A percentile compares a stretch with the other conserved stretches of the same genome.
Evolutionary conservation across 208 protist species (phyloP).

Genomic region (Trypanosomatidae sp.): DNA sequence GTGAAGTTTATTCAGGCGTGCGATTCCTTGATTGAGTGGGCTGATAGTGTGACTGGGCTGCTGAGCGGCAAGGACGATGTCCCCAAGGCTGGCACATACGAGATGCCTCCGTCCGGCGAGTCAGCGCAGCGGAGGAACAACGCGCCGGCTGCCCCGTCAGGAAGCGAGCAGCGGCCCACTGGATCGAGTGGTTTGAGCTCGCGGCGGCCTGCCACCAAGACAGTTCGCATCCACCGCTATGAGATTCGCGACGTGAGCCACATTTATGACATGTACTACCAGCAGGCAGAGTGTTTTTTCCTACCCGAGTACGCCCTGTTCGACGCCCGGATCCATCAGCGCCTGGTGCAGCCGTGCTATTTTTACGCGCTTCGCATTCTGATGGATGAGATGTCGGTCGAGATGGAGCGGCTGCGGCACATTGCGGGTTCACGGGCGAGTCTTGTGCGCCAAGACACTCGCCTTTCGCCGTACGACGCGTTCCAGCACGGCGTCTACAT

Average conservation of each 20-base stretch:
- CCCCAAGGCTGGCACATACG: slow-evolving; percentile 52
- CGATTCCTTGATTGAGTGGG: slow-evolving; percentile 47
- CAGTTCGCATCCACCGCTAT: slow-evolving; percentile 61
- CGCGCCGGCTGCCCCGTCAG: not conserved
- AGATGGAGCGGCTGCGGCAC: slow-evolving; percentile 55
- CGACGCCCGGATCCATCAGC: slow-evolving; percentile 55
- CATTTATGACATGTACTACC: slow-evolving; percentile 52
- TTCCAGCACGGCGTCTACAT: slow-evolving; percentile 28
- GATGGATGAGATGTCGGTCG: slow-evolving; percentile 47
- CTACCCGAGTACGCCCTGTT: slow-evolving; percentile 60
- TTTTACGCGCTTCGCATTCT: slow-evolving; percentile 51
- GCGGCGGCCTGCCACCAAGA: slow-evolving; percentile 25
- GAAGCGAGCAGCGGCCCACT: slow-evolving; percentile 1
- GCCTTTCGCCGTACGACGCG: slow-evolving; percentile 27
- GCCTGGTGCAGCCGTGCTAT: slow-evolving; percentile 57
- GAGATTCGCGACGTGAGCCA: slow-evolving; percentile 72
- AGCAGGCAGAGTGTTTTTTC: slow-evolving; percentile 62
- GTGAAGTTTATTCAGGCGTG: slow-evolving; percentile 64
- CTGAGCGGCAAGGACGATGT: slow-evolving; percentile 51
- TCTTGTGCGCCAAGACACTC: slow-evolving; percentile 10
- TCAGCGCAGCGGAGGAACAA: slow-evolving; percentile 3
- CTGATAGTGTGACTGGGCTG: slow-evolving; percentile 40
- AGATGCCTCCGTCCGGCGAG: slow-evolving; percentile 15
- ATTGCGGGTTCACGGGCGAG: slow-evolving; percentile 18
- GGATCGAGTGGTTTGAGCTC: not conserved